A percentile compares a stretch with the other conserved stretches of the same genome.
Conservation (phyloP, 139 green algal genomes). For the Parachlorella kessleri region DNA sequence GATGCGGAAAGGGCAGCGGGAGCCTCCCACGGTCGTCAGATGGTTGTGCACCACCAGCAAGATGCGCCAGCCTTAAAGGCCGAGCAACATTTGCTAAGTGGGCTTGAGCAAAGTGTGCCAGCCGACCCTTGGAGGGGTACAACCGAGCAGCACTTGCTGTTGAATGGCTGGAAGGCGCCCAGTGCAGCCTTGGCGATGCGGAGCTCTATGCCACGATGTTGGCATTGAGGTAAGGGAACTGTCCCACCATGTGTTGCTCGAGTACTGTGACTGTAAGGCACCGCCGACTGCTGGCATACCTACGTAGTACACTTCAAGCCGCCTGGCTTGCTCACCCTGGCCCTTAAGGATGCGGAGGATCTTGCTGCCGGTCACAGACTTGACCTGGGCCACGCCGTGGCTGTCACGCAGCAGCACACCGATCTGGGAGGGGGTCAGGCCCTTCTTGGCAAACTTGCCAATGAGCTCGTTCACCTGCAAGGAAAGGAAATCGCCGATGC, state of each 20-base stretch:
- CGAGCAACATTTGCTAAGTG: conserved; percentile 31
- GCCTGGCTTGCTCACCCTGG: conserved; percentile 36
- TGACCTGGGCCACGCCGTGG: conserved; percentile 93
- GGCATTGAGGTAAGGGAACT: neutral
- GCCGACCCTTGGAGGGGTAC: conserved; percentile 6
- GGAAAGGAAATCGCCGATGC: neutral
- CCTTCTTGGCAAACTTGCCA: conserved; percentile 98
- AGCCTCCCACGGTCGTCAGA: too few relatives aligned
- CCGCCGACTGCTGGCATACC: too few relatives aligned
- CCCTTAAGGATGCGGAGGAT: conserved; percentile 98
- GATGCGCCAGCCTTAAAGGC: conserved; percentile 29
- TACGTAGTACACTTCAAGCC: neutral
- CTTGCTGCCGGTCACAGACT: conserved; percentile 92
- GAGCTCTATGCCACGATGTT: too few relatives aligned
- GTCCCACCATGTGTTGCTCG: too few relatives aligned
- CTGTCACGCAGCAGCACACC: conserved; percentile 96
- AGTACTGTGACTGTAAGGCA: too few relatives aligned
- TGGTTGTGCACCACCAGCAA: conserved; percentile 20
- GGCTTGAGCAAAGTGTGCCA: conserved; percentile 36
- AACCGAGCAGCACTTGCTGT: conserved; percentile 33
- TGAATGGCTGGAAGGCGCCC: too few relatives aligned
- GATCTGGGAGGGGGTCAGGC: conserved; percentile 97
- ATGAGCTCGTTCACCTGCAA: conserved; percentile 89
- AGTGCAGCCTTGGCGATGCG: too few relatives aligned
- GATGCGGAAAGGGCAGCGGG: too few relatives aligned